Evolutionary conservation across 306 rosid genomes (phyloP), one percentile per base, ranked within the genome.

Genomic region (Cucurbita pepo): DNA sequence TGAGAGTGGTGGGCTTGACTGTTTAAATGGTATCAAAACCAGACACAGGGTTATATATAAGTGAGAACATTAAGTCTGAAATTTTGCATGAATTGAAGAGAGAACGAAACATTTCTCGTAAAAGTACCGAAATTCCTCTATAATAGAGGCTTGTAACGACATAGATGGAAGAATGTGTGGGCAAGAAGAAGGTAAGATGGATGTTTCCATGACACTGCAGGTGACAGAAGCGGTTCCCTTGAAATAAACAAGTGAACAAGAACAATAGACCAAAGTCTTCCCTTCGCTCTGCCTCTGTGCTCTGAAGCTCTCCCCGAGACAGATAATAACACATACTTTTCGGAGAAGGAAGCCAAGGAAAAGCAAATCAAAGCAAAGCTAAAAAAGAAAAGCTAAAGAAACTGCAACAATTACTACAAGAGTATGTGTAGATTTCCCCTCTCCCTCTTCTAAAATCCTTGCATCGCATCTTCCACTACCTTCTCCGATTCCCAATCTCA

Each of bases 211-310:
- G 76, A 38, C 50, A 51, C 72, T 44, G 54, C 59, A 55, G 72
- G 56, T 73, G 78, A 21, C 74, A 25, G 21, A 52, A 76, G 41
- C 80, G 76, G 56, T 77, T 38, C 79, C 80, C 5, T 72, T 61
- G 25, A 9, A 66, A 50, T 18, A 77, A 71, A 51, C 71, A 30
- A 79, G 81, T 81, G 79, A 63, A 75, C 21, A 75, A 74, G 36
- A 77, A 66, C 45, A 38, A 69, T 48, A 12, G 84, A 55, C 47
- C 58, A 63, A 22, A 65, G 52, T 50, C 67, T 54, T n/a, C 44
- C 2, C 15, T 10, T 10, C 10, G 18, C 71, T 12, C 52, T 3
- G 50, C 30, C 63, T 52, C 73, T 63, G 25, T 43, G 7, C 71
- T 25, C 25, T 19, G 13, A 9, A 25, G 53, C 77, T 38, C 44